Base-by-base conservation (phyloP, 345 rosid species). In the Ricinus communis region DNA sequence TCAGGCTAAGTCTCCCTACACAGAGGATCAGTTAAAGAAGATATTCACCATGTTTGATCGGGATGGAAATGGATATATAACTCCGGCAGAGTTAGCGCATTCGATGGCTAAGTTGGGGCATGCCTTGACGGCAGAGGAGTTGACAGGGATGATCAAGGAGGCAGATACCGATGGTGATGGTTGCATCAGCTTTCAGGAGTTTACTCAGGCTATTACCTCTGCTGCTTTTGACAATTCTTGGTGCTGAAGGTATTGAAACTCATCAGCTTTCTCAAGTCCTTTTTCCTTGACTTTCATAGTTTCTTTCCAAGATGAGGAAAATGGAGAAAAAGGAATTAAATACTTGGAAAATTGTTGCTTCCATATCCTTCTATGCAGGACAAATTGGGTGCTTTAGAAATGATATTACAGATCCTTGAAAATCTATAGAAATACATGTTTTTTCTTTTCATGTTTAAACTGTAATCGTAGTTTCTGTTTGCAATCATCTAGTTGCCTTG, bases 91-190 rank as follows among this genome's bases (percentile, higher is more conserved):
- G 73, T 62, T 83, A 53, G 87, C 83, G 5, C 82, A 81, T 24
- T 76, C 84, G 18, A 83, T 83, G 84, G 84, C 84, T 27, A 81
- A 83, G 62, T 71, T 83, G 66, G 84, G 87, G 16, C 84, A 78
- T 27, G 81, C 87, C 4, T 73, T 82, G 66, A 66, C 81, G 5
- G 93, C 82, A 0, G 93, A 86, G 63, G 97, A 95, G 79, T 72
- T 95, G 73, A 85, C 92, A 0, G 99, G 92, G 71, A 95, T 95
- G 99, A 95, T 95, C 63, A 90, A 69, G 82, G 99, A 95, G 74
- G 99, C 97, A 0, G 99, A 95, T 70, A 82, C 85, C 0, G 97
- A 95, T 22, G 99, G 99, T 0, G 97, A 95, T 38, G 99, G 99
- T 0, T 75, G 88, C 76, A 95, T 95, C 43, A 86, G 83, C 62